Percentiles rank a stretch among this genome's conserved stretches.
These are phyloP conservation scores for Puya raimondii DNA, from an alignment of 176 grass and related monocot genomes.

Conservation along the genomic window DNA sequence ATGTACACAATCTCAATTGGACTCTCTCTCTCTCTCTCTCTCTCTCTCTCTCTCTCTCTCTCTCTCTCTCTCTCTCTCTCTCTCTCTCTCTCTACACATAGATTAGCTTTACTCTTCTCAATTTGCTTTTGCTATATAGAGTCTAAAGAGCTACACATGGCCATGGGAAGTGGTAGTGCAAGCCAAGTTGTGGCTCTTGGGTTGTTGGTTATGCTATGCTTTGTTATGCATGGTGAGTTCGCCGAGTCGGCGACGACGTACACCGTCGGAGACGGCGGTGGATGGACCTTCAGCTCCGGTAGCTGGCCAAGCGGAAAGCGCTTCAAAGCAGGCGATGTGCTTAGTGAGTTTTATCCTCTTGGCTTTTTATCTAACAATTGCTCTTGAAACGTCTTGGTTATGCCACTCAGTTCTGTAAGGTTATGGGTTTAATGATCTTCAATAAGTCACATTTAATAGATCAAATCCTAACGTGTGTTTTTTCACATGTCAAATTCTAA, in stretches of 20 bases:
- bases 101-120: too few species aligned
- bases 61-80: too few species aligned
- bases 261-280: slow-evolving; percentile 35
- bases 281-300: slow-evolving; percentile 41
- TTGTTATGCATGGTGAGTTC: slow-evolving; percentile 24
- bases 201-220: slow-evolving; percentile 22
- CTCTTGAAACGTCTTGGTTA: background rate
- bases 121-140: too few species aligned
- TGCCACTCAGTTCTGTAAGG: background rate
- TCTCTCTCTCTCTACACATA: too few species aligned
- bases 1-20: too few species aligned
- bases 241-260: slow-evolving; percentile 28
- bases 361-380: background rate
- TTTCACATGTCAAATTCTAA: background rate
- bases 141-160: slow-evolving; percentile 21
- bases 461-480: too few species aligned
- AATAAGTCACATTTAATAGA: too few species aligned
- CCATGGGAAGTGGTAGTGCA: slow-evolving; percentile 70
- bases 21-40: too few species aligned
- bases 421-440: too few species aligned
- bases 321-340: slow-evolving; percentile 54
- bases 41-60: too few species aligned
- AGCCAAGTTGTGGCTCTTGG: slow-evolving; percentile 23
- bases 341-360: slow-evolving; percentile 25
- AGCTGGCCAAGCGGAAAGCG: slow-evolving; percentile 43